Conservation (phyloP, 2,329 filamentous ascomycete genomes). For the Stromatinia cepivora region DNA sequence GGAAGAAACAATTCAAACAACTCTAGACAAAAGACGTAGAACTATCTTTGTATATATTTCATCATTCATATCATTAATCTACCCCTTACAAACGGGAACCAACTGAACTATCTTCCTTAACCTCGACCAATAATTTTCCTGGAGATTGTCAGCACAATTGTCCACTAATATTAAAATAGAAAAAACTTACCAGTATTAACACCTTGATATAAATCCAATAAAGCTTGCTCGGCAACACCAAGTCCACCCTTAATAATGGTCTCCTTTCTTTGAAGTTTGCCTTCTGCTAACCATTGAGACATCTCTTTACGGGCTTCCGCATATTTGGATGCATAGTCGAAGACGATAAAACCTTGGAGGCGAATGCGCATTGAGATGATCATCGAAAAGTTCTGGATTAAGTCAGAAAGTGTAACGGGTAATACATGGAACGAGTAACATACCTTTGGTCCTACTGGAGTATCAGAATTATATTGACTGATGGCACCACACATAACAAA, state of each 20-base stretch:
- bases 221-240: slow-evolving; percentile 59
- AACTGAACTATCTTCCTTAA: slow-evolving; percentile 43
- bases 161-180: background rate
- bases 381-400: slow-evolving; percentile 50
- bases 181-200: slow-evolving; percentile 61
- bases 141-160: background rate
- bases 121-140: slow-evolving; percentile 57
- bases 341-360: slow-evolving; percentile 73
- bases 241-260: slow-evolving; percentile 71
- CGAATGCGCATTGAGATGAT: slow-evolving; percentile 56
- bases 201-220: slow-evolving; percentile 66
- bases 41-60: background rate
- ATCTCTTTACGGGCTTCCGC: slow-evolving; percentile 59
- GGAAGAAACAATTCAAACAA: background rate
- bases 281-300: slow-evolving; percentile 66
- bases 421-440: background rate
- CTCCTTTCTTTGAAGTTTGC: slow-evolving; percentile 71
- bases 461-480: slow-evolving; percentile 64
- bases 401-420: slow-evolving; percentile 24
- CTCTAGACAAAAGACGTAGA: background rate
- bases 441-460: slow-evolving; percentile 56
- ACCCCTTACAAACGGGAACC: slow-evolving; percentile 26
- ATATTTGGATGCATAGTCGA: slow-evolving; percentile 64
- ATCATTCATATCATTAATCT: background rate
- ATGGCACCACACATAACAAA: slow-evolving; percentile 73